Percentiles rank a stretch among this genome's conserved stretches.
phyloP scores from a whole-genome alignment of 148 eudicot species.

The Rhododendron ferrugineum region DNA sequence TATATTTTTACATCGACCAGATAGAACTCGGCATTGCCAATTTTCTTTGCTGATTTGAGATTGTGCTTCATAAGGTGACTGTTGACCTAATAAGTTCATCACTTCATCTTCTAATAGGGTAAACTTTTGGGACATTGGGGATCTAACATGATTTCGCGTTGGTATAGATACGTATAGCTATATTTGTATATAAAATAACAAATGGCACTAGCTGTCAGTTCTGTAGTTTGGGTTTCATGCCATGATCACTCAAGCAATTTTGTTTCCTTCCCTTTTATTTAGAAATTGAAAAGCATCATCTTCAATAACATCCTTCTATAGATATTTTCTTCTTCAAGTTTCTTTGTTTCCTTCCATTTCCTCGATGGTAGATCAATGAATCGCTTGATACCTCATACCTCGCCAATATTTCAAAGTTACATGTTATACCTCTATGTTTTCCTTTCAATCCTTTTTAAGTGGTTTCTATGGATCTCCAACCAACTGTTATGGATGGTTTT shows the following conservation, averaged over 20 bases:
- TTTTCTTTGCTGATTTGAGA: background rate
- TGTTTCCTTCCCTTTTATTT: no score
- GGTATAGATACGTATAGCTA: background rate
- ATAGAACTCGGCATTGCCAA: background rate
- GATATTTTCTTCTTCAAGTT: background rate
- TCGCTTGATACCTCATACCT: background rate
- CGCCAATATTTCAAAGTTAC: background rate
- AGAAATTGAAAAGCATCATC: background rate
- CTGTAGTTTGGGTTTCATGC: background rate
- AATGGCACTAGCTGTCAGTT: background rate
- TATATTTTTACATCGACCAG: background rate
- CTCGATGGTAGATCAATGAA: background rate
- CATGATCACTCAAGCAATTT: background rate
- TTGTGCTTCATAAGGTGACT: background rate
- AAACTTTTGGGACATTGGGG: background rate
- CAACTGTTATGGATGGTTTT: slow-evolving; percentile 5
- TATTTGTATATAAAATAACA: background rate
- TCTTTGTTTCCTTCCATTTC: background rate
- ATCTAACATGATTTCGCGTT: background rate
- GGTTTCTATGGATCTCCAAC: background rate
- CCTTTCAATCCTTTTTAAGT: background rate
- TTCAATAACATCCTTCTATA: background rate
- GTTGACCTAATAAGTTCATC: background rate
- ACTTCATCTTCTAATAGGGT: background rate
- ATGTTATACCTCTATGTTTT: background rate